Conservation (phyloP, 345 rosid genomes). For the Bruguiera gymnorhiza region DNA sequence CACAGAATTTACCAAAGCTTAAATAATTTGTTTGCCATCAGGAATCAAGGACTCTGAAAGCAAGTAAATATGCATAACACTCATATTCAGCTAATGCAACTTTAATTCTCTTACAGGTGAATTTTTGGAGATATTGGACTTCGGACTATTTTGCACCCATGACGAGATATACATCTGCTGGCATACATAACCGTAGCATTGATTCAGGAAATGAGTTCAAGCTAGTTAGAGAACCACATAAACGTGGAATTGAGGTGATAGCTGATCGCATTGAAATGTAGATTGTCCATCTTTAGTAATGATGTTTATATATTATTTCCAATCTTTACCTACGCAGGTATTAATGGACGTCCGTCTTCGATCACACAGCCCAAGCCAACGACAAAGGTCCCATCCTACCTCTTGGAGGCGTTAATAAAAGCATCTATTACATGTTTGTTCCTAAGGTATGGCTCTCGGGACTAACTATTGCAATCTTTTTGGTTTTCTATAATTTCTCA, state of each 20-base stretch:
- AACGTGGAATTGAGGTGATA: slow-evolving; percentile 86
- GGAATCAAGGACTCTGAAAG: no score
- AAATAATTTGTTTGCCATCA: not conserved
- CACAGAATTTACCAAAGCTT: not conserved
- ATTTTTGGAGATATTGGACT: slow-evolving; percentile 97
- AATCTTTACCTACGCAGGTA: slow-evolving; percentile 51
- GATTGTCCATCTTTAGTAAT: not conserved
- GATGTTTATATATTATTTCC: slow-evolving; percentile 17
- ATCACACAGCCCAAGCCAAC: slow-evolving; percentile 97
- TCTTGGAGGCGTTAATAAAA: slow-evolving; percentile 85
- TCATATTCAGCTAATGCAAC: slow-evolving; percentile 10
- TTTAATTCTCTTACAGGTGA: slow-evolving; percentile 57
- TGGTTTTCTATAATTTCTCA: no score
- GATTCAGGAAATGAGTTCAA: slow-evolving; percentile 85
- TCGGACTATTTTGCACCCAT: slow-evolving; percentile 83
- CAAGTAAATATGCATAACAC: not conserved
- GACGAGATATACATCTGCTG: slow-evolving; percentile 78
- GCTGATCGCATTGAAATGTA: slow-evolving; percentile 14
- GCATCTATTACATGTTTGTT: slow-evolving; percentile 90
- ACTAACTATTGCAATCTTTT: not conserved
- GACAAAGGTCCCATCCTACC: slow-evolving; percentile 77
- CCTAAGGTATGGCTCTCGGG: slow-evolving; percentile 63
- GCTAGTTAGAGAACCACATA: slow-evolving; percentile 79
- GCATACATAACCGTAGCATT: slow-evolving; percentile 45
- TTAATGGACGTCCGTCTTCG: slow-evolving; percentile 88